phyloP scores from a whole-genome alignment of 108 stramenopile species.

The Cyclotella choctawhatcheeana region DNA sequence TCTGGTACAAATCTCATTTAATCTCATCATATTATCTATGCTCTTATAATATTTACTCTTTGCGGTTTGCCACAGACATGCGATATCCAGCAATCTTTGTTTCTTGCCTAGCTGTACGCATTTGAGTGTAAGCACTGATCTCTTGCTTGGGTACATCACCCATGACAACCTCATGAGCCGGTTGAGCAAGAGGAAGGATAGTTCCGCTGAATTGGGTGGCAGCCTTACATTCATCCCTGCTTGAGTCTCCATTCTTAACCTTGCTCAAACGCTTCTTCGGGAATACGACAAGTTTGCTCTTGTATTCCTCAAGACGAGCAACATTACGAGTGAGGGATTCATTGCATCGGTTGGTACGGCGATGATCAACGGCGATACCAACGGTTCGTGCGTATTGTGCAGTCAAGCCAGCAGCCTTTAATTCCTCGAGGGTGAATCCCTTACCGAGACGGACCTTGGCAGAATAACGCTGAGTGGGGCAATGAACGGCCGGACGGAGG shows the following conservation, averaged over 20 bases:
- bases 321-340: slow-evolving; percentile 90
- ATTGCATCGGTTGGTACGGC: slow-evolving; percentile 89
- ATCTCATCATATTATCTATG: slow-evolving; percentile 25
- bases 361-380: slow-evolving; percentile 97
- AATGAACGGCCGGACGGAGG: slow-evolving; percentile 96
- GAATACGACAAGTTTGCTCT: slow-evolving; percentile 93
- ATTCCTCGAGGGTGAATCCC: slow-evolving; percentile 96
- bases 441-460: slow-evolving; percentile 94
- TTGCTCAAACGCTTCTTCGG: slow-evolving; percentile 78
- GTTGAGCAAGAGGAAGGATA: slow-evolving; percentile 80
- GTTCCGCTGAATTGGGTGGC: slow-evolving; percentile 75
- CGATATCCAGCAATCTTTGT: slow-evolving; percentile 86
- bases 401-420: slow-evolving; percentile 93
- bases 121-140: slow-evolving; percentile 76
- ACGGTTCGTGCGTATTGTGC: slow-evolving; percentile 90
- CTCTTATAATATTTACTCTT: slow-evolving; percentile 88
- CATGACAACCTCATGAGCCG: slow-evolving; percentile 75
- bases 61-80: slow-evolving; percentile 71
- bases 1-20: slow-evolving; percentile 7
- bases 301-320: slow-evolving; percentile 96
- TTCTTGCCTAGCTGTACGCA: slow-evolving; percentile 83
- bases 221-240: slow-evolving; percentile 67
- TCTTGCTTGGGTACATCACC: slow-evolving; percentile 81
- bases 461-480: slow-evolving; percentile 96
- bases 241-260: slow-evolving; percentile 78